Evolutionary conservation across 2,329 filamentous ascomycete genomes (phyloP).

Genomic region (Arthroderma uncinatum): DNA sequence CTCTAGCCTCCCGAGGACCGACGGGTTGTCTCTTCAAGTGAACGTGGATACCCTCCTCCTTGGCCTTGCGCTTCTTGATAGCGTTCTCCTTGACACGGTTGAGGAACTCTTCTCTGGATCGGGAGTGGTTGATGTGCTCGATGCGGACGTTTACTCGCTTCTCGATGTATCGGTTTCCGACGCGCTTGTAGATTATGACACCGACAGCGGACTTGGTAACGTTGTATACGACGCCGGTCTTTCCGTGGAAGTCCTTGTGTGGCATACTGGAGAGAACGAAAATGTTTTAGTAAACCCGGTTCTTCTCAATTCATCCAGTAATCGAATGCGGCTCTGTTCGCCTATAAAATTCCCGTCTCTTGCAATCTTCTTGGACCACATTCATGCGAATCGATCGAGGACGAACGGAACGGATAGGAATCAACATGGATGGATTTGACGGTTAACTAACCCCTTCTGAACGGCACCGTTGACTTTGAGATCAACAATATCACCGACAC

Average conservation of each 20-base stretch:
- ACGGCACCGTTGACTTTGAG: conserved; percentile 98
- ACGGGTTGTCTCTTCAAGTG: conserved; percentile 85
- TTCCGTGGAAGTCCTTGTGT: conserved; percentile 99
- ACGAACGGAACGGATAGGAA: background rate
- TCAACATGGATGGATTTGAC: conserved; percentile 1
- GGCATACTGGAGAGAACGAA: conserved; percentile 59
- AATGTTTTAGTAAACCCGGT: conserved; percentile 1
- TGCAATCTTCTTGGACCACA: background rate
- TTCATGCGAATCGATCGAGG: background rate
- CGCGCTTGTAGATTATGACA: conserved; percentile 99
- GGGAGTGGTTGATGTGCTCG: conserved; percentile 91
- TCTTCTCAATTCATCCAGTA: background rate
- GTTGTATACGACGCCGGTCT: conserved; percentile 98
- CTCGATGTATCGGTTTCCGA: conserved; percentile 99
- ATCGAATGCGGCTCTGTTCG: background rate
- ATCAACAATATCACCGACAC: conserved; percentile 97
- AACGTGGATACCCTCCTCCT: conserved; percentile 74
- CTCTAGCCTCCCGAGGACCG: conserved; percentile 68
- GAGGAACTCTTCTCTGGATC: conserved; percentile 94
- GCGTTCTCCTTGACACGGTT: conserved; percentile 95
- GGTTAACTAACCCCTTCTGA: conserved; percentile 75
- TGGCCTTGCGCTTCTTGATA: conserved; percentile 81
- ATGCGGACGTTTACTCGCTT: conserved; percentile 99
- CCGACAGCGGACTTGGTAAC: conserved; percentile 96
- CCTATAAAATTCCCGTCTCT: background rate